Conservation (phyloP, 805 yeast species). For the Candida saitoana region DNA sequence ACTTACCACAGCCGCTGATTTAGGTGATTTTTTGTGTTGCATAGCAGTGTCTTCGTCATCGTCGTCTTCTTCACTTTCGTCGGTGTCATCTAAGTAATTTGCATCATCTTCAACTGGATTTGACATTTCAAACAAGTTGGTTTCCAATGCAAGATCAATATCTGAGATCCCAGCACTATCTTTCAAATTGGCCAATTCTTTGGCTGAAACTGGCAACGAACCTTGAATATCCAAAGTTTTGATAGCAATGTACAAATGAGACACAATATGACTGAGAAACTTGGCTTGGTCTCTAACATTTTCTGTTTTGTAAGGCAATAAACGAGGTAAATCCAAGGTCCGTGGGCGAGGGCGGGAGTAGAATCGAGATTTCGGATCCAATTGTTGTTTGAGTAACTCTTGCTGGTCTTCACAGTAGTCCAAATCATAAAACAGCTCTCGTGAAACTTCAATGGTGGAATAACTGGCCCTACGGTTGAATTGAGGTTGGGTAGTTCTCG, state of each 20-base stretch:
- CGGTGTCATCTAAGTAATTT: conserved; percentile 26
- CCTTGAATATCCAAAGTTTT: conserved; percentile 74
- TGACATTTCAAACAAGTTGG: conserved; percentile 43
- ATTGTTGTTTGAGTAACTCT: conserved; percentile 21
- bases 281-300: conserved; percentile 61
- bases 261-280: conserved; percentile 74
- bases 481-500: conserved; percentile 6
- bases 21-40: conserved; percentile 60
- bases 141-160: conserved; percentile 49
- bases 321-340: conserved; percentile 36
- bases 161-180: conserved; percentile 29
- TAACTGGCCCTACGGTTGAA: conserved; percentile 28
- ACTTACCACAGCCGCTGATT: conserved; percentile 68
- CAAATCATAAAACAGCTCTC: conserved; percentile 41
- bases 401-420: conserved; percentile 48
- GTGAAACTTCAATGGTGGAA: conserved; percentile 21
- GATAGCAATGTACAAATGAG: conserved; percentile 74
- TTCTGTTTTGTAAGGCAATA: conserved; percentile 76
- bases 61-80: conserved; percentile 33
- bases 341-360: conserved; percentile 37
- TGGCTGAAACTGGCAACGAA: conserved; percentile 58
- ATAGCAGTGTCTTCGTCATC: conserved; percentile 31
- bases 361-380: conserved; percentile 35
- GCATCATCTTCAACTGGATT: conserved; percentile 27
- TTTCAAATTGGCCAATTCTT: conserved; percentile 52